Evolutionary conservation across 2,329 filamentous ascomycete genomes (phyloP).

Genomic region (Pyrenophora tritici-repentis): DNA sequence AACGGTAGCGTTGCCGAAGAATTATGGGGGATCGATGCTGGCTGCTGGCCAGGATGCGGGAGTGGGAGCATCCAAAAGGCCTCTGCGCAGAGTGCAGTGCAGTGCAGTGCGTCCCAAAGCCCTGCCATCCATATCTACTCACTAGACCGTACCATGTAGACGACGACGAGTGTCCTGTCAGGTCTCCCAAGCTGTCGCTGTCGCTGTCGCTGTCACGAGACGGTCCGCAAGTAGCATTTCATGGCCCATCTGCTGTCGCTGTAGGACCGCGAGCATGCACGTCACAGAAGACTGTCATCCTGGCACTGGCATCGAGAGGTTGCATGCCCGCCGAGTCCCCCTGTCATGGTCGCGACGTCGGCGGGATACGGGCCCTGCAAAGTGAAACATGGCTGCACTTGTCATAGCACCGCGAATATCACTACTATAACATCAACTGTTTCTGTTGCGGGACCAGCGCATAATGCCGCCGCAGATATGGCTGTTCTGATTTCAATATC

Average conservation of each 20-base stretch:
- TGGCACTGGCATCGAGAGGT: not conserved
- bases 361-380: conserved; percentile 4
- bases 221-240: not conserved
- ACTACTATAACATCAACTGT: conserved; percentile 18
- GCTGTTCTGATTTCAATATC: not conserved
- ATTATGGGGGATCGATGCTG: conserved; percentile 13
- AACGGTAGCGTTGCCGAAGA: conserved; percentile 19
- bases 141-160: not conserved
- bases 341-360: conserved; percentile 8
- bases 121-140: conserved; percentile 6
- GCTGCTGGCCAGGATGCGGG: conserved; percentile 1
- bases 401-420: conserved; percentile 8
- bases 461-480: not conserved
- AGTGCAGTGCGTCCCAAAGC: not conserved
- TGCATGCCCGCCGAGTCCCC: conserved; percentile 6
- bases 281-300: conserved; percentile 1
- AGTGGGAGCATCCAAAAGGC: conserved; percentile 12
- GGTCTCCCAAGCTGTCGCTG: too few relatives aligned
- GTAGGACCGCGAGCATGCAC: conserved; percentile 4
- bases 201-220: not conserved
- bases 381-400: conserved; percentile 22
- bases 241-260: conserved; percentile 5
- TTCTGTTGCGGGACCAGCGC: conserved; percentile 13
- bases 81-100: conserved; percentile 3
- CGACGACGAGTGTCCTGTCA: too few relatives aligned